A percentile compares a stretch with the other conserved stretches of the same genome.
phyloP scores from a whole-genome alignment of 1,139 yeast genomes.

The Meyerozyma smithsonii region DNA sequence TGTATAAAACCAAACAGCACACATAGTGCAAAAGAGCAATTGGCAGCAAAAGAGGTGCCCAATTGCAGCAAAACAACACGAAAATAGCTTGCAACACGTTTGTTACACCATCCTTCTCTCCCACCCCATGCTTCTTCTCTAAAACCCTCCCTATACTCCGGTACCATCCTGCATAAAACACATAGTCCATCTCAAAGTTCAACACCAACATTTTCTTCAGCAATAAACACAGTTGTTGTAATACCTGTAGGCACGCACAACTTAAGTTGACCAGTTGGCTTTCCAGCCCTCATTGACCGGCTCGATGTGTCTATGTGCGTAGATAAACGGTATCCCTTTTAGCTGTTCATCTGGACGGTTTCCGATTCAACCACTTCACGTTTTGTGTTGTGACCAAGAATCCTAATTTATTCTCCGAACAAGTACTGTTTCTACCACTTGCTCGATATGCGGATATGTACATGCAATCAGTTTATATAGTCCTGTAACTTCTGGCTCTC shows the following conservation, averaged over 20 bases:
- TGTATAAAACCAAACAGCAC: no score
- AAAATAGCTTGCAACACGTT: no score
- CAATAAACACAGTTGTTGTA: background rate
- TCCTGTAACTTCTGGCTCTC: constrained; percentile 7
- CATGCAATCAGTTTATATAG: constrained; percentile 12
- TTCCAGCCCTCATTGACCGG: constrained; percentile 19
- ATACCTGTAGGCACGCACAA: constrained; percentile 10
- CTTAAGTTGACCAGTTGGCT: constrained; percentile 17
- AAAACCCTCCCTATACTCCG: no score
- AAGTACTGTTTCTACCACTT: constrained; percentile 4
- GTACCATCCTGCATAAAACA: background rate
- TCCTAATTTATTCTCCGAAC: background rate
- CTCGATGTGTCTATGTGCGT: constrained; percentile 52
- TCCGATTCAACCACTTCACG: constrained; percentile 5
- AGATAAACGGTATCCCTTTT: constrained; percentile 16
- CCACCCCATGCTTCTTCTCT: background rate
- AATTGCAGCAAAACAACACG: no score
- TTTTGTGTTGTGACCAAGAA: constrained; percentile 4
- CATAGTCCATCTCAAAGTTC: background rate
- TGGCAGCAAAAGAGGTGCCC: no score
- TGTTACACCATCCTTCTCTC: no score
- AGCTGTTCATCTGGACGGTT: background rate
- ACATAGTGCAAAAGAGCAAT: no score
- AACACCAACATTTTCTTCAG: background rate
- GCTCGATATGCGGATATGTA: constrained; percentile 12